A percentile compares a stretch with the other conserved stretches of the same genome.
Conservation (phyloP, 2,329 filamentous ascomycete genomes). For the Cadophora gregata region DNA sequence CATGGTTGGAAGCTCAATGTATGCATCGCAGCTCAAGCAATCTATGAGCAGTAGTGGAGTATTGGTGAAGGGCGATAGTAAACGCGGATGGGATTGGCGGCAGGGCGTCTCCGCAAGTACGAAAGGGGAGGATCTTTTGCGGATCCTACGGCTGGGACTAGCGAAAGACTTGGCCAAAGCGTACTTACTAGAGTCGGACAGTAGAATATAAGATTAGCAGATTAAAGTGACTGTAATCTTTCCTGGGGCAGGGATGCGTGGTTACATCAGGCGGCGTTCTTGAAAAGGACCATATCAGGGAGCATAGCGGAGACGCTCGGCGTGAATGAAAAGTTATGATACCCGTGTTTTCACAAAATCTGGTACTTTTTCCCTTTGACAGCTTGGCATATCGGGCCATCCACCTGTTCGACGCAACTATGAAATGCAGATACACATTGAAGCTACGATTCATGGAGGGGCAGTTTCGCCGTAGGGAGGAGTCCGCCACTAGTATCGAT, state of each 20-base stretch:
- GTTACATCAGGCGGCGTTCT: constrained; percentile 30
- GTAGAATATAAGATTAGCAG: constrained; percentile 36
- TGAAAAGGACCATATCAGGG: constrained; percentile 22
- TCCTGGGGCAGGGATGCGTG: constrained; percentile 10
- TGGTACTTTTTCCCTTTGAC: background rate
- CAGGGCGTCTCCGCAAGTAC: constrained; percentile 60
- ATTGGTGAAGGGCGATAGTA: constrained; percentile 52
- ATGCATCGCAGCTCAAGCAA: constrained; percentile 66
- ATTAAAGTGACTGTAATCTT: constrained; percentile 5
- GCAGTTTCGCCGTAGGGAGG: background rate
- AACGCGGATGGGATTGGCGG: constrained; percentile 78
- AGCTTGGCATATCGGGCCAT: background rate
- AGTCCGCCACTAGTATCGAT: constrained; percentile 1
- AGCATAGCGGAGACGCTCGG: constrained; percentile 23
- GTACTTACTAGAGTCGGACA: constrained; percentile 71
- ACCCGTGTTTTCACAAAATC: constrained; percentile 26
- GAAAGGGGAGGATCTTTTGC: constrained; percentile 73
- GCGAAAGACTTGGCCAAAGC: constrained; percentile 74
- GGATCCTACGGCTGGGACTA: constrained; percentile 73
- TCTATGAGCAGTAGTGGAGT: constrained; percentile 62
- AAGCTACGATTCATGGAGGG: constrained; percentile 13
- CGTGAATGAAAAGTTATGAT: constrained; percentile 31
- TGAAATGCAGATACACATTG: background rate
- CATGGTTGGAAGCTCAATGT: constrained; percentile 75
- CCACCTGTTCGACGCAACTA: too few species aligned